Base-by-base conservation (phyloP, 768 basidiomycete genomes). In the Dioszegia aurantiaca region DNA sequence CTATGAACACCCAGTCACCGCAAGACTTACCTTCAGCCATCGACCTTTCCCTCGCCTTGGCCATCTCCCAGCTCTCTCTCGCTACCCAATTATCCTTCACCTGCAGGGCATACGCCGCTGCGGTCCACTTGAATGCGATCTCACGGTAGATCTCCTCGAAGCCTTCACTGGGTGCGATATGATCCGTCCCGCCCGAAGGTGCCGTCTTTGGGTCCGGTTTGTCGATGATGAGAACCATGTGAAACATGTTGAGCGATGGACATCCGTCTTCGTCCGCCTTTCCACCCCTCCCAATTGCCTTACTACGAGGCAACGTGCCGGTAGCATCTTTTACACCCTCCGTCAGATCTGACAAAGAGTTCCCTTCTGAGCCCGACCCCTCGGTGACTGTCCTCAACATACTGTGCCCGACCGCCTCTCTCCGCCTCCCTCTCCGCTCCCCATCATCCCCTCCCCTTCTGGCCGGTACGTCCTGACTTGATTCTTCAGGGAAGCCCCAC, bases 21-120 rank as follows among this genome's bases (percentile, higher is more conserved):
- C 9, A 21, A 31, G 36, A 70, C 75, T 62, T 58, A 76, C 74
- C 65, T 16, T 76, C 72, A n/a, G 63, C 59, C 28, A 86, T 79
- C 61, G 81, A 86, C 4, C 82, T 81, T 44, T 94, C 91, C 63
- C 87, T 86, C 46, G 92, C 76, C 12, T 83, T 73, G 19, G 84
- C 82, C 17, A 97, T 80, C 12, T 78, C 74, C 55, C 88, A 88
- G 30, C 87, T 88, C 72, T 97, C 87, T 42, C 77, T 76, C 61
- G 91, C 89, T 1, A 99, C 88, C 76, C 88, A 97, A 69, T 88
- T 87, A 30, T 85, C 85, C 51, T 87, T 76, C 3, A 90, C 86
- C 77, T 99, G 94, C 70, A 95, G 87, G 71, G 90, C 88, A 65
- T 87, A 93, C 42, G 97, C 80, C 9, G 93, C 90, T 5, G 94